Evolutionary conservation across 169 alveolate species (phyloP), one percentile per base, ranked within the genome.

Genomic region (Plasmodium ovale): DNA sequence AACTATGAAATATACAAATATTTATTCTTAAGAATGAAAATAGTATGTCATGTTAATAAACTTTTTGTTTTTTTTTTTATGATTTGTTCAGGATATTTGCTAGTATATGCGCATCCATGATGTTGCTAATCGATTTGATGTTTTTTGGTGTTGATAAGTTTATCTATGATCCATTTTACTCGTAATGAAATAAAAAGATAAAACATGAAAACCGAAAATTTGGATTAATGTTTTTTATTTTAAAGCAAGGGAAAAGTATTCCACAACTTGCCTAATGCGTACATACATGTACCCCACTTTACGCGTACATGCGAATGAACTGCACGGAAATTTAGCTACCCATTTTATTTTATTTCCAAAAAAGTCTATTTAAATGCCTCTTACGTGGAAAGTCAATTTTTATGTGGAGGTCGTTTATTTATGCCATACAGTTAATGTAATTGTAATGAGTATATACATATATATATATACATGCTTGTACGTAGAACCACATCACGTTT

Each of bases 111-210:
- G 68, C 71, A 25, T 82, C 65, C 35, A 33, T 82, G 44, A 35
- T 82, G 27, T 60, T 67, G 35, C 25, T 82, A 56, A 56, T 82
- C 16, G 90, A 82, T 37, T 7, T 82, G 25, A 49, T 82, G 58
- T 82, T 82, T 82, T 53, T 82, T 54, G 90, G 90, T 31, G 85
- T 35, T 19, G 90, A 82, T 64, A 82, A 82, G 67, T 82, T 82
- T 82, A 82, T 37, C 59, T 82, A 82, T 58, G 90, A 82, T 82
- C 90, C 90, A 35, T 82, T 82, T 82, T 82, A 82, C 31, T 64
- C 90, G 90, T 82, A 82, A 82, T 64, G 42, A 82, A 27, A 53
- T 49, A 67, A 51, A 77, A 59, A 1, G 51, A 68, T 29, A 42
- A 68, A 68, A 37, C 51, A 53, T 3, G 35, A 12, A 23, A 42